phyloP scores from a whole-genome alignment of 305 asterid genomes.

The Fraxinus angustifolia region DNA sequence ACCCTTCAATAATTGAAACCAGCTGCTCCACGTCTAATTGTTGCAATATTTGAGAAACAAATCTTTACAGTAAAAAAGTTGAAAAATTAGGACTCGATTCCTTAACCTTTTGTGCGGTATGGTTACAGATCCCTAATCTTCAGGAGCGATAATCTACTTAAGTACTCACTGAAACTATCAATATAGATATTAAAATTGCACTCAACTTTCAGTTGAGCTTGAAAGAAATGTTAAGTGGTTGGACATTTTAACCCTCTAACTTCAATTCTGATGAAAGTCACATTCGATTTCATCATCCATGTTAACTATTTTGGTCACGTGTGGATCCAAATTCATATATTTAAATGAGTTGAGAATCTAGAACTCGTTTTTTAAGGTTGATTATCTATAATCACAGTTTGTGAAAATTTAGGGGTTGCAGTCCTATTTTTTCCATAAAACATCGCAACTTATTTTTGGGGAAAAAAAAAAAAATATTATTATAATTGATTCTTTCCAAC shows the following conservation, averaged over 20 bases:
- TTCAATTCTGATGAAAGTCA: not conserved
- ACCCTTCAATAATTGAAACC: constrained; percentile 33
- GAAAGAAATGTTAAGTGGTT: not conserved
- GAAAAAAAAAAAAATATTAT: not conserved
- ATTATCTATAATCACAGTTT: not conserved
- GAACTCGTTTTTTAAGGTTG: not conserved
- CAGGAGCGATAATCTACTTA: not conserved
- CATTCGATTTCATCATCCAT: not conserved
- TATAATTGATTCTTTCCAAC: not conserved
- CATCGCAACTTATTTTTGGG: not conserved
- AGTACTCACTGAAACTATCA: not conserved
- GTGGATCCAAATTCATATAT: not conserved
- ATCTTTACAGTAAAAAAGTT: no score
- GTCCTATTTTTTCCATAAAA: not conserved
- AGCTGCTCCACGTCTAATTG: constrained; percentile 28
- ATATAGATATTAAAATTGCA: not conserved
- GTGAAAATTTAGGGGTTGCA: not conserved
- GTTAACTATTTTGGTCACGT: not conserved
- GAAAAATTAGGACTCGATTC: not conserved
- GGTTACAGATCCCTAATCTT: not conserved
- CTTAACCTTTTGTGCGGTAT: not conserved
- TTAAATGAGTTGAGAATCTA: not conserved
- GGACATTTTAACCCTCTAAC: not conserved
- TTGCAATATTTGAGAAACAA: not conserved
- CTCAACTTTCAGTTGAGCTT: not conserved